These are phyloP conservation scores for Boletellus ananas DNA, from an alignment of 768 basidiomycete genomes.

Conservation along the genomic window DNA sequence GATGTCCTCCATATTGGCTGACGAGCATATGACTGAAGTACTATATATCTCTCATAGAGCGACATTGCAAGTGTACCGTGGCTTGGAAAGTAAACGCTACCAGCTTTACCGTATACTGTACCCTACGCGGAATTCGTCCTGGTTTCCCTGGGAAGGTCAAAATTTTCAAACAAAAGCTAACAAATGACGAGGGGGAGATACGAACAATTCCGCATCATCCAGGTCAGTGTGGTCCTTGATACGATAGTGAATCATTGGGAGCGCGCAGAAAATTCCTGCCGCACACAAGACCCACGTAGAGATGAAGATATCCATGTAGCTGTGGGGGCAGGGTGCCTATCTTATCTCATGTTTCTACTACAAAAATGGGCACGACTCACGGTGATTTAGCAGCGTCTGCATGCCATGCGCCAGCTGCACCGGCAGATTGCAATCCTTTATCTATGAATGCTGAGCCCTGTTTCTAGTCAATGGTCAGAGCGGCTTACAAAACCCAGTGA, in stretches of 20 bases:
- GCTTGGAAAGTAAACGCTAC: not conserved
- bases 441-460: constrained; percentile 54
- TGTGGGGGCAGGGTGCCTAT: constrained; percentile 10
- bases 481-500: constrained; percentile 73
- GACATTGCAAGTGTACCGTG: not conserved
- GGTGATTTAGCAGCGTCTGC: constrained; percentile 61
- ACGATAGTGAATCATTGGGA: constrained; percentile 72
- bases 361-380: constrained; percentile 37
- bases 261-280: constrained; percentile 59
- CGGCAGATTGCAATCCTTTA: constrained; percentile 73
- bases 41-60: not conserved
- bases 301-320: constrained; percentile 69
- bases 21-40: too few relatives aligned
- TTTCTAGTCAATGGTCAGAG: constrained; percentile 33
- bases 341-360: constrained; percentile 37
- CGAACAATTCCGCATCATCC: constrained; percentile 45
- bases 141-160: constrained; percentile 10
- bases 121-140: not conserved
- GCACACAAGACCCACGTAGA: constrained; percentile 70
- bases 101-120: not conserved
- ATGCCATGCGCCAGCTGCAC: constrained; percentile 69
- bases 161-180: not conserved
- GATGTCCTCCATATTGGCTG: too few relatives aligned
- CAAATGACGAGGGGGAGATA: not conserved
- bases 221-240: constrained; percentile 55